A percentile compares a stretch with the other conserved stretches of the same genome.
These are phyloP conservation scores for Metschnikowia reukaufii DNA, from an alignment of 805 yeast species.

Conservation along the genomic window DNA sequence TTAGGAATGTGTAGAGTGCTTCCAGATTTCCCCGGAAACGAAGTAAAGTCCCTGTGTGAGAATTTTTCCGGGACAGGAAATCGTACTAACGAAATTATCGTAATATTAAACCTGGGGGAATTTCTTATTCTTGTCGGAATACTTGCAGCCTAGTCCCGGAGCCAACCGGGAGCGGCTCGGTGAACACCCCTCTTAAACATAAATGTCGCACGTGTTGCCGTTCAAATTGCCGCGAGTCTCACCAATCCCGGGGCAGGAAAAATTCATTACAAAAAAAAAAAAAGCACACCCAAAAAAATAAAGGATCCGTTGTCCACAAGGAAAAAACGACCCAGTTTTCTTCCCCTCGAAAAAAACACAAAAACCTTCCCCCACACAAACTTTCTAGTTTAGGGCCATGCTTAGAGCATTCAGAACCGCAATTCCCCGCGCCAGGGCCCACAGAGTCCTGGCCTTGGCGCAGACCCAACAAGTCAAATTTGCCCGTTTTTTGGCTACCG, in stretches of 20 bases:
- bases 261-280: slow-evolving; percentile 8
- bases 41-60: no score
- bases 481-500: slow-evolving; percentile 44
- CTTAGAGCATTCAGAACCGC: slow-evolving; percentile 45
- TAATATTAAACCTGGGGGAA: no score
- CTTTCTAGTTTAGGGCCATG: slow-evolving; percentile 25
- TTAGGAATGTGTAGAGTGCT: no score
- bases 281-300: no score
- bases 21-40: no score
- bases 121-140: no score
- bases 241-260: slow-evolving; percentile 16
- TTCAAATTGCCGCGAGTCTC: slow-evolving; percentile 6
- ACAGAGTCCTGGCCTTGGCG: slow-evolving; percentile 27
- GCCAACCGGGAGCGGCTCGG: slow-evolving; percentile 10
- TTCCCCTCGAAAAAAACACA: not conserved
- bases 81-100: no score
- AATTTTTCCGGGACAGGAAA: no score
- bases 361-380: slow-evolving; percentile 1
- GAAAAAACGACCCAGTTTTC: slow-evolving; percentile 7
- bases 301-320: not conserved
- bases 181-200: not conserved
- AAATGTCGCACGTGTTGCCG: slow-evolving; percentile 9
- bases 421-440: slow-evolving; percentile 34
- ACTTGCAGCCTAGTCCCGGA: slow-evolving; percentile 2
- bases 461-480: slow-evolving; percentile 10